phyloP scores from a whole-genome alignment of 2,329 filamentous ascomycete genomes.

The Ophiostoma sp. region DNA sequence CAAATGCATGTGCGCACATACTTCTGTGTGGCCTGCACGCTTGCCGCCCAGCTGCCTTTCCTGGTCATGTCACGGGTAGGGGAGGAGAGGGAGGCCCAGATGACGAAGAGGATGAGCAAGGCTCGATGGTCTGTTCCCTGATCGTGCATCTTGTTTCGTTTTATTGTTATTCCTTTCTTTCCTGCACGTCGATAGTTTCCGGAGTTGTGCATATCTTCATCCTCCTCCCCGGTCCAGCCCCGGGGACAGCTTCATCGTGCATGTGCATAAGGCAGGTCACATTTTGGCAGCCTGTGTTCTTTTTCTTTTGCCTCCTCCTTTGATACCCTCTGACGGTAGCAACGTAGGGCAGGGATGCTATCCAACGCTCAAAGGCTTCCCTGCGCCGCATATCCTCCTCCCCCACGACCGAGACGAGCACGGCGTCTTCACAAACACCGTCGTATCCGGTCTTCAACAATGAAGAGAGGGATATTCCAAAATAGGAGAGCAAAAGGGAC shows the following conservation, averaged over 20 bases:
- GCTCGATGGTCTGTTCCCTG: not conserved
- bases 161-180: not conserved
- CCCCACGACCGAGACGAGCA: not conserved
- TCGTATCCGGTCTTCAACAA: not conserved
- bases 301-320: not conserved
- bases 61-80: not conserved
- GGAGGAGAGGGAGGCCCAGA: not conserved
- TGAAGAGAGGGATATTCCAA: not conserved
- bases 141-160: not conserved
- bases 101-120: not conserved
- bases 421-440: not conserved
- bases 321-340: not conserved
- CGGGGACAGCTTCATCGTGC: not conserved
- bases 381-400: not conserved
- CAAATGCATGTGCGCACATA: not conserved
- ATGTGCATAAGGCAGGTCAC: not conserved
- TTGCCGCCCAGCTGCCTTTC: not conserved
- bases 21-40: not conserved
- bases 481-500: not conserved
- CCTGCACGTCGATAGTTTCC: not conserved
- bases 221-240: not conserved
- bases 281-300: not conserved
- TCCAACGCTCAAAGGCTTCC: not conserved
- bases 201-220: constrained; percentile 1
- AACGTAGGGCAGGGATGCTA: not conserved